Percentiles rank a stretch among this genome's conserved stretches.
Conservation (phyloP, 2,329 filamentous ascomycete genomes). For the Verticillium nonalfalfae region DNA sequence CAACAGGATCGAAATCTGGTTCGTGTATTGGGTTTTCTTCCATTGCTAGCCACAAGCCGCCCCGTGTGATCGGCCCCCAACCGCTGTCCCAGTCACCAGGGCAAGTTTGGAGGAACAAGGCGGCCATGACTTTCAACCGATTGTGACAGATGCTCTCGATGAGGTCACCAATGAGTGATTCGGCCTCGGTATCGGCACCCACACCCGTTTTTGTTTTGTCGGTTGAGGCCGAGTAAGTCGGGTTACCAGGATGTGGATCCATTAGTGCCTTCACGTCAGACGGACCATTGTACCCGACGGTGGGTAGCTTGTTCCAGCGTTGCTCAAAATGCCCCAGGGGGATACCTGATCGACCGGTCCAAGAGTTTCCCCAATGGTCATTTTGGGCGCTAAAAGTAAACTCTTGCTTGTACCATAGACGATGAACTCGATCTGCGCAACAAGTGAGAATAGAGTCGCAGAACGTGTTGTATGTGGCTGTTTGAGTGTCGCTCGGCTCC, state of each 20-base stretch:
- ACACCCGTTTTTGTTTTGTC: neutral
- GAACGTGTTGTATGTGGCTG: too few relatives aligned
- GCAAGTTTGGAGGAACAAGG: neutral
- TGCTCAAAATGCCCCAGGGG: too few relatives aligned
- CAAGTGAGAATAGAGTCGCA: too few relatives aligned
- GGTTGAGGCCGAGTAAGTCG: neutral
- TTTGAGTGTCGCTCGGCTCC: too few relatives aligned
- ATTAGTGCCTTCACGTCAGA: neutral
- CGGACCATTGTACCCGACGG: too few relatives aligned
- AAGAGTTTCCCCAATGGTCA: too few relatives aligned
- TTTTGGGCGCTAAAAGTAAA: too few relatives aligned
- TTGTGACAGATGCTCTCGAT: neutral
- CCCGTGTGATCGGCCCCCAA: neutral
- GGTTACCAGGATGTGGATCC: neutral
- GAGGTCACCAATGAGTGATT: neutral
- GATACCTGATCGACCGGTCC: too few relatives aligned
- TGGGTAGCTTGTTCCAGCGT: too few relatives aligned
- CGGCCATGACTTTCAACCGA: neutral
- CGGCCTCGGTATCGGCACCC: too few relatives aligned
- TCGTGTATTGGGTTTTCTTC: neutral
- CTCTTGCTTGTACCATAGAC: too few relatives aligned
- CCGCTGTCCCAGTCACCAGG: neutral
- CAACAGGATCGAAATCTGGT: neutral
- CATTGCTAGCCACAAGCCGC: neutral
- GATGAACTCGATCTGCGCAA: too few relatives aligned